Percentiles rank a stretch among this genome's conserved stretches.
Evolutionary conservation across 805 yeast species (phyloP).

Genomic region (Barnettozyma sp.): DNA sequence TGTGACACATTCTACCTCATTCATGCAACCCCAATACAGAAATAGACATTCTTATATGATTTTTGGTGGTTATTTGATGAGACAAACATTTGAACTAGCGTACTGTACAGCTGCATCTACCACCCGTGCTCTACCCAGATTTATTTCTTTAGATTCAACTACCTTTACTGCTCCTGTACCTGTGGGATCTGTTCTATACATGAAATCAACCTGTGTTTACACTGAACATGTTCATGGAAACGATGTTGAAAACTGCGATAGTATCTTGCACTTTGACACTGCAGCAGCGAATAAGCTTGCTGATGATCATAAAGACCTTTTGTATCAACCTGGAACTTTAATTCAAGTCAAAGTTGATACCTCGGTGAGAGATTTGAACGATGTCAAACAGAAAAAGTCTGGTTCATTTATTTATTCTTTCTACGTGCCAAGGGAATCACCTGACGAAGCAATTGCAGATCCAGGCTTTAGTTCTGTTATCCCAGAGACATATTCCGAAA

Average conservation of each 20-base stretch:
- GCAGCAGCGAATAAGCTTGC: conserved; percentile 49
- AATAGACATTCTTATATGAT: conserved; percentile 92
- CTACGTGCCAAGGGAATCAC: conserved; percentile 62
- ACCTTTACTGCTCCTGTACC: conserved; percentile 94
- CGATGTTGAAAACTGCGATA: conserved; percentile 22
- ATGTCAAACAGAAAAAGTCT: conserved; percentile 56
- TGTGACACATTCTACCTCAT: conserved; percentile 61
- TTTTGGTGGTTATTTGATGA: conserved; percentile 88
- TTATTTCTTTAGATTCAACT: conserved; percentile 83
- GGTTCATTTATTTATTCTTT: conserved; percentile 87
- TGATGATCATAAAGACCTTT: conserved; percentile 47
- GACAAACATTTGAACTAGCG: conserved; percentile 91
- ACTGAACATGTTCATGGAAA: conserved; percentile 66
- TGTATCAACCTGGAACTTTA: conserved; percentile 75
- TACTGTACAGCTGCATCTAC: conserved; percentile 90
- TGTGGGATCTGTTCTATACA: conserved; percentile 81
- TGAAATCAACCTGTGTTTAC: conserved; percentile 78
- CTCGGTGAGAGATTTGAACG: conserved; percentile 60
- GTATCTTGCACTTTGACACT: conserved; percentile 42
- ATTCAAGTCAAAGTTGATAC: conserved; percentile 89
- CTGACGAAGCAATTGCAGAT: conserved; percentile 24
- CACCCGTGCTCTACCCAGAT: conserved; percentile 78
- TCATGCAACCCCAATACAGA: conserved; percentile 96
- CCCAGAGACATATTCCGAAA: conserved; percentile 84
- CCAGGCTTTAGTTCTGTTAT: conserved; percentile 72